Conservation (phyloP, 768 basidiomycete genomes). For the Amanita molliuscula region DNA sequence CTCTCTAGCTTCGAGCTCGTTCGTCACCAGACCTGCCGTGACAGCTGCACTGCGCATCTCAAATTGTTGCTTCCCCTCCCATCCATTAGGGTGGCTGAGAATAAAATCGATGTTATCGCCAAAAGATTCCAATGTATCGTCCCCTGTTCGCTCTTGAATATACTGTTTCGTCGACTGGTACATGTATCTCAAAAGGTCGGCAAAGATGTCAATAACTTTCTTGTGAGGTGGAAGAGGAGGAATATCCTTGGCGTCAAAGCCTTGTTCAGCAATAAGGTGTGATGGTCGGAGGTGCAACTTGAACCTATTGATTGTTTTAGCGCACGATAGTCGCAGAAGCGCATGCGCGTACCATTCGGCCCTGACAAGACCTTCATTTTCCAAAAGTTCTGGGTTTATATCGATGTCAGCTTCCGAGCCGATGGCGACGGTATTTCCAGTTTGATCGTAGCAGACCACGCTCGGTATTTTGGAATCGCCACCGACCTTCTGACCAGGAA, state of each 20-base stretch:
- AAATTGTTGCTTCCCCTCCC: constrained; percentile 42
- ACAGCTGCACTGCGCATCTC: constrained; percentile 37
- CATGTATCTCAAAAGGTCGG: constrained; percentile 37
- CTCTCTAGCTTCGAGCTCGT: constrained; percentile 17
- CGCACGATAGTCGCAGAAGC: no score
- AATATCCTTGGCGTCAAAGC: constrained; percentile 9
- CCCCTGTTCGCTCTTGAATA: constrained; percentile 33
- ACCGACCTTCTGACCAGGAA: neutral
- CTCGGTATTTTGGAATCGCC: constrained; percentile 5
- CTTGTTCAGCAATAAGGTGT: neutral
- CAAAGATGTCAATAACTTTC: constrained; percentile 30
- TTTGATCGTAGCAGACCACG: constrained; percentile 3
- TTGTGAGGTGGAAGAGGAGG: constrained; percentile 33
- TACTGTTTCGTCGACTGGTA: constrained; percentile 26
- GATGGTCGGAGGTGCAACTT: constrained; percentile 3
- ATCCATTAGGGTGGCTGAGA: constrained; percentile 47
- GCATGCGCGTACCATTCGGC: neutral
- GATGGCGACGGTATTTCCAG: constrained; percentile 1
- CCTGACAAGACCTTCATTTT: neutral
- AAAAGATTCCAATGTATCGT: constrained; percentile 28
- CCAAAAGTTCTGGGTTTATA: neutral
- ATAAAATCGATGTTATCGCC: constrained; percentile 31
- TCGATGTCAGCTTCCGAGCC: constrained; percentile 5
- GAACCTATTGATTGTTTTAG: neutral
- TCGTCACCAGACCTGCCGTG: constrained; percentile 31